phyloP scores from a whole-genome alignment of 78 protist species.

The Creolimax fragrantissima region DNA sequence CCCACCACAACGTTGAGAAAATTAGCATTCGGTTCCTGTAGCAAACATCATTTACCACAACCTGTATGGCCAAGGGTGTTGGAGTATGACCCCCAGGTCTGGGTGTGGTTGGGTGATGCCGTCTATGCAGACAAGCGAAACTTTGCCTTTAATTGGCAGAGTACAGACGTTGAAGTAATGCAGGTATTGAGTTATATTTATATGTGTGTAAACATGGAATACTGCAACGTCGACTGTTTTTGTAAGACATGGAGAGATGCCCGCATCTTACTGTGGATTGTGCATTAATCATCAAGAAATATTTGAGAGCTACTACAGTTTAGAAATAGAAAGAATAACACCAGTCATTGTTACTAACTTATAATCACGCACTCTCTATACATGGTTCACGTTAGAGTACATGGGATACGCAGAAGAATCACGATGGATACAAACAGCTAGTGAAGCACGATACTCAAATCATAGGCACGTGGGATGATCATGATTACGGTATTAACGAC shows the following conservation, averaged over 20 bases:
- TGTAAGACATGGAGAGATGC: too few species aligned
- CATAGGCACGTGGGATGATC: constrained; percentile 2
- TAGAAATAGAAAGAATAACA: too few species aligned
- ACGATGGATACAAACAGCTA: neutral
- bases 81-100: neutral
- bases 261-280: too few species aligned
- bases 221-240: too few species aligned
- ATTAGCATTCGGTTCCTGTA: neutral
- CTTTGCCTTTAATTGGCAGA: neutral
- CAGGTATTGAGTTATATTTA: too few species aligned
- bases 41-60: neutral
- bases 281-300: too few species aligned
- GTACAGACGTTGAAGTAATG: neutral
- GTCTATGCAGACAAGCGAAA: neutral
- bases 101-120: neutral
- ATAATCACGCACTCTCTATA: too few species aligned
- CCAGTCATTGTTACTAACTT: too few species aligned
- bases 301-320: too few species aligned
- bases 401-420: neutral
- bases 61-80: neutral
- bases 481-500: neutral
- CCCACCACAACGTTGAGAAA: neutral
- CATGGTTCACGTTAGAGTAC: too few species aligned
- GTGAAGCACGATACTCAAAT: neutral
- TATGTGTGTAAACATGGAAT: too few species aligned